Evolutionary conservation across 306 rosid species (phyloP), one percentile per base, ranked within the genome.

Genomic region (Quercus dentata): DNA sequence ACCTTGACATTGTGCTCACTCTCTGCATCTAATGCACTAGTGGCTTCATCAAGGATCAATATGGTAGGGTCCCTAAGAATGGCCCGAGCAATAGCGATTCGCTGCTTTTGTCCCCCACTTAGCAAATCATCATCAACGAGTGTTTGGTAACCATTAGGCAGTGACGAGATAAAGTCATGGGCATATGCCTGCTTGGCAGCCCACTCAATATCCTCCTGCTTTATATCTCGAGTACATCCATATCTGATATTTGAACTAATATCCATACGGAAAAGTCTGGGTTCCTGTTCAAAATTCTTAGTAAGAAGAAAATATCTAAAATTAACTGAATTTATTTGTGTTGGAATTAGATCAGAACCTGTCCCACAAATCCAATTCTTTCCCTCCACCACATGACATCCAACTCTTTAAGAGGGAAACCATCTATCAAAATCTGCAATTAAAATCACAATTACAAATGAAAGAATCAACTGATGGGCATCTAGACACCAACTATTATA

Each of bases 151-250:
- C 99, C 96, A 85, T 87, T 84, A 70, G 99, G 99, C 64, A 95
- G 91, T 21, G 91, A 86, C 44, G 83, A 86, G 75, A 95, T 92
- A 79, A 95, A 95, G 80, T 91, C 96, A 58, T 95, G 98, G 33
- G 98, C 98, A 84, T 84, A 92, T 28, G 99, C 99, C 72, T 92
- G 97, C 85, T 89, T 92, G 75, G 99, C 99, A 80, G 99, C 99
- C 97, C 91, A 90, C 88, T 90, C 98, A 79, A 95, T 67, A 82
- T 95, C 97, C 73, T 85, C 91, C 58, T 87, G 97, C 38, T 75
- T 86, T 69, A 87, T 74, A 56, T 90, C 86, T 80, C 86, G 83
- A 1, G 88, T 77, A 83, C 97, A 95, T 81, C 99, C 99, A 89
- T 95, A 95, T 78, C 78, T 86, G 75, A 95, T 95, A 88, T 95